A percentile compares a stretch with the other conserved stretches of the same genome.
Evolutionary conservation across 495 filamentous ascomycete genomes (phyloP).

Genomic region (Monascus purpureus): DNA sequence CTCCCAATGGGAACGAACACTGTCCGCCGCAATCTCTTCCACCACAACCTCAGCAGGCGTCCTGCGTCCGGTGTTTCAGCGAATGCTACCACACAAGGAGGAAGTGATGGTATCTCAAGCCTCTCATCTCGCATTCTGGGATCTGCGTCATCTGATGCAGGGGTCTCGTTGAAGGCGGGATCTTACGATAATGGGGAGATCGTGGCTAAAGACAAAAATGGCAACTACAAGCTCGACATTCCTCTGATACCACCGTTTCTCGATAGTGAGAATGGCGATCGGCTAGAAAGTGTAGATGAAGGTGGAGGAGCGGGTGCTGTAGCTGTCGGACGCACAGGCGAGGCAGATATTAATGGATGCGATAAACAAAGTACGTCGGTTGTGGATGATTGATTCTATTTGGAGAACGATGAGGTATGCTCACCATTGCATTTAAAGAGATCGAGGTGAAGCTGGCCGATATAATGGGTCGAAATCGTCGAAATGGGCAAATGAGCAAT

Average conservation of each 20-base stretch:
- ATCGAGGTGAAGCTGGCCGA: slow-evolving; percentile 35
- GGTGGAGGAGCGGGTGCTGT: slow-evolving; percentile 13
- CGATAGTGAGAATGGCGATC: slow-evolving; percentile 39
- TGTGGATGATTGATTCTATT: neutral
- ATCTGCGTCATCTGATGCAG: slow-evolving; percentile 16
- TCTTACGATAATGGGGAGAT: slow-evolving; percentile 49
- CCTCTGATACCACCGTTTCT: slow-evolving; percentile 39
- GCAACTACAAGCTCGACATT: slow-evolving; percentile 58
- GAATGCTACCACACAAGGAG: slow-evolving; percentile 6
- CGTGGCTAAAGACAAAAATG: slow-evolving; percentile 60
- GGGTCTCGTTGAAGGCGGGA: slow-evolving; percentile 6
- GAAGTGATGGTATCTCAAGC: slow-evolving; percentile 11
- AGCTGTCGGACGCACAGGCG: slow-evolving; percentile 6
- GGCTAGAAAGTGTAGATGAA: slow-evolving; percentile 25
- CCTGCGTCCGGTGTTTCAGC: slow-evolving; percentile 35
- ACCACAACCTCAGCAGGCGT: slow-evolving; percentile 52
- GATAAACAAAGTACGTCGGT: slow-evolving; percentile 38
- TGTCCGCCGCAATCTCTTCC: slow-evolving; percentile 64
- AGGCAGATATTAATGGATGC: slow-evolving; percentile 18
- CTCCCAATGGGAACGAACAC: slow-evolving; percentile 19
- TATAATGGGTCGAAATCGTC: slow-evolving; percentile 40
- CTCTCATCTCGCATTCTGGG: slow-evolving; percentile 17
- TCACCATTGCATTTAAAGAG: no score
- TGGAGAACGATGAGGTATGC: no score
- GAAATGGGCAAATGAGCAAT: slow-evolving; percentile 43